Base-by-base conservation (phyloP, 148 eudicot genomes). In the Amaranthus palmeri region DNA sequence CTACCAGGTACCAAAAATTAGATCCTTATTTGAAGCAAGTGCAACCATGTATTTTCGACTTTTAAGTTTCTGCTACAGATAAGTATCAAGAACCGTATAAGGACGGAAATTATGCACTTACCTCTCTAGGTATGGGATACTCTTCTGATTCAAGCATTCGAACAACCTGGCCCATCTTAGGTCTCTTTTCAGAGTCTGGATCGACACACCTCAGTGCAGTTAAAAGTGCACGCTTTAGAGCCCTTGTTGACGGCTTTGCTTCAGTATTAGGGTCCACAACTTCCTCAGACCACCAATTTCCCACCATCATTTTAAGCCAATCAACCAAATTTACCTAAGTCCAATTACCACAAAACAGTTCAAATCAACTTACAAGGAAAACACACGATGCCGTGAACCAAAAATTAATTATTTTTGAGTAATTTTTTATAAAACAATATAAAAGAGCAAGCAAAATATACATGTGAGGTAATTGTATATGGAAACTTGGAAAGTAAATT, bases 121-220 rank as follows among this genome's bases (percentile, higher is more conserved):
- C 92, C 92, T 88, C 89, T 83, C 88, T 88, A 14, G 92, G 88
- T 72, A 88, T 70, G 61, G 89, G 92, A 70, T 82, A 88, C 69
- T 88, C 89, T 79, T 88, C 92, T 6, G 92, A 84, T 74, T 88
- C 92, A 72, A 88, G 89, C 92, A 88, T 88, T 42, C 89, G 89
- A 57, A 81, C 92, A 72, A 88, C 86, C 73, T 88, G 92, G 76
- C 89, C 65, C 92, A 88, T 88, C 72, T 77, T 88, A 12, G 92
- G 92, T 74, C 92, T 83, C 81, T 88, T 88, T 47, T 86, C 86
- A 9, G 86, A 84, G 71, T 88, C 89, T 6, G 92, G 89, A 76
- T 88, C 92, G 51, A 88, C 87, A 60, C 89, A 88, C 80, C 92
- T 84, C 61, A 88, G 76, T 59, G 88, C 89, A 59, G 89, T 88